phyloP scores from a whole-genome alignment of 225 moss, liverwort and hornwort species.

The Lunularia cruciata region DNA sequence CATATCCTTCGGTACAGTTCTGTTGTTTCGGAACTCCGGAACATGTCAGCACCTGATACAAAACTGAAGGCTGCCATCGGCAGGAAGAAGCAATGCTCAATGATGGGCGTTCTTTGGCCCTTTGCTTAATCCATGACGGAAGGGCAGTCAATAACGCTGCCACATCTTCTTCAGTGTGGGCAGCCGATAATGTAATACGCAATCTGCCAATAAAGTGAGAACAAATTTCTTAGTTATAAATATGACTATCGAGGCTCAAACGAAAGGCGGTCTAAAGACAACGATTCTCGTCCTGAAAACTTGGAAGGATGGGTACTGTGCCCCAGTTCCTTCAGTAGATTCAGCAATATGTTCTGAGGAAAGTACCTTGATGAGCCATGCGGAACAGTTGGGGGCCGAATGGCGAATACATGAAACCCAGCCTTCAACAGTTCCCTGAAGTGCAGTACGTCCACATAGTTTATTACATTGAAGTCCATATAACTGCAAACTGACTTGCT shows the following conservation, averaged over 20 bases:
- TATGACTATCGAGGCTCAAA: too few species aligned
- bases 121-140: slow-evolving; percentile 65
- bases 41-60: too few species aligned
- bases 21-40: too few species aligned
- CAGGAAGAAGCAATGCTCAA: slow-evolving; percentile 13
- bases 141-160: slow-evolving; percentile 67
- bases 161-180: slow-evolving; percentile 82
- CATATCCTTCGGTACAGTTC: too few species aligned
- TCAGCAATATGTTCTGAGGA: too few species aligned
- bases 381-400: slow-evolving; percentile 90
- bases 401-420: slow-evolving; percentile 94
- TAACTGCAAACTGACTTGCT: too few species aligned
- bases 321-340: too few species aligned
- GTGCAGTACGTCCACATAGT: neutral
- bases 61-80: slow-evolving; percentile 27
- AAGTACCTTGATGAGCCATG: slow-evolving; percentile 79
- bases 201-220: slow-evolving; percentile 75
- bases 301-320: too few species aligned
- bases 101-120: slow-evolving; percentile 34
- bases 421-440: slow-evolving; percentile 74
- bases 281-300: too few species aligned
- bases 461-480: too few species aligned
- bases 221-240: neutral
- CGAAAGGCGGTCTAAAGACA: too few species aligned
- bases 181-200: slow-evolving; percentile 87